Percentiles rank a stretch among this genome's conserved stretches.
Evolutionary conservation across 2,329 filamentous ascomycete genomes (phyloP).

Genomic region (Trichoderma lentiforme): DNA sequence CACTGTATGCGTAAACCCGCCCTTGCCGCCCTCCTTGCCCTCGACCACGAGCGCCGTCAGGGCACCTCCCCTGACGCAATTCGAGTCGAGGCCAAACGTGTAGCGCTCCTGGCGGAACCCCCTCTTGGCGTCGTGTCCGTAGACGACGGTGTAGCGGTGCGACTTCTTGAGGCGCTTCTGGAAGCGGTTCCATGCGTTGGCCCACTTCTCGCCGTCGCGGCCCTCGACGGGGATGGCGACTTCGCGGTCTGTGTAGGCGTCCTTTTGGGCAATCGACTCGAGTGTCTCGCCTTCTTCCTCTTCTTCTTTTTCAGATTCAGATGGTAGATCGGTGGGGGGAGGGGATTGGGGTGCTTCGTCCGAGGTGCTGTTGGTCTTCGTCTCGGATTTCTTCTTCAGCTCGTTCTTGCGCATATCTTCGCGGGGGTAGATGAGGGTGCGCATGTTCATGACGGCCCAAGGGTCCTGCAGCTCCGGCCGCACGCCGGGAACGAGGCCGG

Average conservation of each 20-base stretch:
- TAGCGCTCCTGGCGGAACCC: slow-evolving; percentile 63
- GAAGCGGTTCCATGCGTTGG: slow-evolving; percentile 56
- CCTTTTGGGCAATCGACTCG: slow-evolving; percentile 16
- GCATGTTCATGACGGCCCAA: slow-evolving; percentile 87
- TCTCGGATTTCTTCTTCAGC: slow-evolving; percentile 24
- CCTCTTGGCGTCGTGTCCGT: slow-evolving; percentile 77
- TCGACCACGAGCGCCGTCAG: slow-evolving; percentile 77
- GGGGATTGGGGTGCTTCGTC: background rate
- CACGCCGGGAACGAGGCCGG: slow-evolving; percentile 75
- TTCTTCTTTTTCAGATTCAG: slow-evolving; percentile 23
- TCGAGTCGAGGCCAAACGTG: slow-evolving; percentile 81
- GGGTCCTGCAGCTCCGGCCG: slow-evolving; percentile 69
- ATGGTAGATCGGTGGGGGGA: background rate
- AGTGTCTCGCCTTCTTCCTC: background rate
- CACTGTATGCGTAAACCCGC: slow-evolving; percentile 35
- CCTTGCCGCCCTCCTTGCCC: slow-evolving; percentile 34
- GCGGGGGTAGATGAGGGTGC: slow-evolving; percentile 62
- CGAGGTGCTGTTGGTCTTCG: background rate
- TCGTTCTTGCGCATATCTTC: slow-evolving; percentile 38
- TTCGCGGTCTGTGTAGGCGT: slow-evolving; percentile 29
- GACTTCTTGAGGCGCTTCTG: slow-evolving; percentile 37
- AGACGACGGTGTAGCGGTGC: slow-evolving; percentile 66
- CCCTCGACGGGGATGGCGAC: slow-evolving; percentile 39
- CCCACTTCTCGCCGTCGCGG: slow-evolving; percentile 62
- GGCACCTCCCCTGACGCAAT: slow-evolving; percentile 71